Conservation (phyloP, 2,329 filamentous ascomycete genomes). For the Hymenoscyphus scutula region DNA sequence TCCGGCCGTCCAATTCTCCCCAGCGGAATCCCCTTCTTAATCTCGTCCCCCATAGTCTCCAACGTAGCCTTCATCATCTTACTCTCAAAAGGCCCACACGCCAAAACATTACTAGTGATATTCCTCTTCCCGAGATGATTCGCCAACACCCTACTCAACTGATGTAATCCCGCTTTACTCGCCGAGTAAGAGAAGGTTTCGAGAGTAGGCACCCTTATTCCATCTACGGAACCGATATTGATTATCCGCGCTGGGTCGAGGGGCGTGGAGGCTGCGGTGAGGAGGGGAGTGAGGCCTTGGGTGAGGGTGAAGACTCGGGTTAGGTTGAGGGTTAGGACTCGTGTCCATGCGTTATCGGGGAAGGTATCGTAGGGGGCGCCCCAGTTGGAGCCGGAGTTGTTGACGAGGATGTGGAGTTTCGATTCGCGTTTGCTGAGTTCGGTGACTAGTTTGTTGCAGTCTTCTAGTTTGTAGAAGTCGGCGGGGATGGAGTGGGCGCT, state of each 20-base stretch:
- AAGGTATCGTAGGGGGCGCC: slow-evolving; percentile 58
- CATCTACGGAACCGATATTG: slow-evolving; percentile 65
- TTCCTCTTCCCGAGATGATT: slow-evolving; percentile 57
- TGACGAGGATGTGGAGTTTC: slow-evolving; percentile 60
- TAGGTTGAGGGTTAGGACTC: slow-evolving; percentile 58
- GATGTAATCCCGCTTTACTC: slow-evolving; percentile 62
- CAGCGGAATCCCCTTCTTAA: slow-evolving; percentile 60
- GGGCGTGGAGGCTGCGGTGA: slow-evolving; percentile 48
- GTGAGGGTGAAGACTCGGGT: slow-evolving; percentile 66
- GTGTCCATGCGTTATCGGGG: slow-evolving; percentile 56
- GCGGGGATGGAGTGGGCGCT: slow-evolving; percentile 58
- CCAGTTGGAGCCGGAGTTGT: slow-evolving; percentile 66
- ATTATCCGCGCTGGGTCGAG: slow-evolving; percentile 56
- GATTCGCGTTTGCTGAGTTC: slow-evolving; percentile 53
- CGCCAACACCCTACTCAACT: slow-evolving; percentile 63
- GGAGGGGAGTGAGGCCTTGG: slow-evolving; percentile 59
- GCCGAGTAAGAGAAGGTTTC: slow-evolving; percentile 61
- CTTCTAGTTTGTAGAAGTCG: slow-evolving; percentile 62
- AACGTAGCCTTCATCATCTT: slow-evolving; percentile 74
- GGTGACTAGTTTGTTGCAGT: slow-evolving; percentile 55
- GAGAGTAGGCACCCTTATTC: slow-evolving; percentile 55
- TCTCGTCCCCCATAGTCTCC: slow-evolving; percentile 53
- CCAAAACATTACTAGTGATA: slow-evolving; percentile 66
- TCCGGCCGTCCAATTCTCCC: slow-evolving; percentile 64
- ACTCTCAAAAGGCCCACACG: slow-evolving; percentile 69